A percentile compares a stretch with the other conserved stretches of the same genome.
phyloP scores from a whole-genome alignment of 2,329 filamentous ascomycete genomes.

The Hymenoscyphus infarciens region DNA sequence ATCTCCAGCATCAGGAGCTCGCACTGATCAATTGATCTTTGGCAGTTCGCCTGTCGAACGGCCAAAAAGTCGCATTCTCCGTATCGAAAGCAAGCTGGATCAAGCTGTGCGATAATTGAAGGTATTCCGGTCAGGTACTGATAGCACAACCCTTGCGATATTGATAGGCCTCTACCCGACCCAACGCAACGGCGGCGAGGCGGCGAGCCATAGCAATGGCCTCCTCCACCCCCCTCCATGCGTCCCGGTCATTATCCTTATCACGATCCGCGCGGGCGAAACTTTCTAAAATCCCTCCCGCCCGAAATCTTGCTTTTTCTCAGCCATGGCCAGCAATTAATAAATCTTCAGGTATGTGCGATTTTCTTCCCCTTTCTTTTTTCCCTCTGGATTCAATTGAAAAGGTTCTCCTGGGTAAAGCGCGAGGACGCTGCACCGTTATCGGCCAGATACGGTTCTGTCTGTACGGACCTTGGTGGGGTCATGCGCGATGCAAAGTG shows the following conservation, averaged over 20 bases:
- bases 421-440: conserved; percentile 13
- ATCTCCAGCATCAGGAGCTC: not conserved
- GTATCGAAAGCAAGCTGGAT: not conserved
- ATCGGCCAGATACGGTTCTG: conserved; percentile 21
- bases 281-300: conserved; percentile 6
- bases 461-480: too few species aligned
- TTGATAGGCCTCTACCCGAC: not conserved
- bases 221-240: conserved; percentile 5
- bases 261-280: conserved; percentile 16
- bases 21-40: not conserved
- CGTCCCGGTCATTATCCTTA: conserved; percentile 23
- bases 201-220: conserved; percentile 11
- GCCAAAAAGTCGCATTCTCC: not conserved
- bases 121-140: not conserved
- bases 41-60: not conserved
- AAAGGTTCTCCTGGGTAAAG: not conserved
- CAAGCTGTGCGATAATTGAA: not conserved
- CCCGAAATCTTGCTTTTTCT: conserved; percentile 21
- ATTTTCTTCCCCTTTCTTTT: conserved; percentile 8
- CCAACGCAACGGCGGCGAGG: too few species aligned
- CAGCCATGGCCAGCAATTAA: conserved; percentile 15
- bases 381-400: not conserved
- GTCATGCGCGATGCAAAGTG: conserved; percentile 24
- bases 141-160: not conserved
- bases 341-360: conserved; percentile 24